Conservation (phyloP, 2,329 filamentous ascomycete species). For the Tolypocladium ophioglossoides region DNA sequence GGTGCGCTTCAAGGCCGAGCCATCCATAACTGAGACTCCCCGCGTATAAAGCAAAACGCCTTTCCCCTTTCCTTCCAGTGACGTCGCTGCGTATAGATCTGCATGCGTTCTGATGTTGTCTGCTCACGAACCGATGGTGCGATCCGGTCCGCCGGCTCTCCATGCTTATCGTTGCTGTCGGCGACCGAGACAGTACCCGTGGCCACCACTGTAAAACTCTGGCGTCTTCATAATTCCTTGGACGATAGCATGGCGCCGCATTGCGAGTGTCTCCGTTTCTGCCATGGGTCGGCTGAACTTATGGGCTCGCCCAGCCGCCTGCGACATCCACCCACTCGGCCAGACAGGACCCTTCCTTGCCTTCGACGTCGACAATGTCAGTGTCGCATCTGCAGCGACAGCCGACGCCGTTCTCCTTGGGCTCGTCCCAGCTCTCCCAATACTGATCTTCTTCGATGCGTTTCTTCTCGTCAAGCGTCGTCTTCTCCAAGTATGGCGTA, state of each 20-base stretch:
- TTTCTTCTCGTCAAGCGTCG: conserved; percentile 70
- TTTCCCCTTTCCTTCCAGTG: conserved; percentile 2
- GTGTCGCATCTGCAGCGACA: conserved; percentile 96
- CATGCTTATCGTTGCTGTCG: not conserved
- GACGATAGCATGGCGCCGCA: not conserved
- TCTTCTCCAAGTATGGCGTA: conserved; percentile 71
- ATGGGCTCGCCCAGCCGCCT: conserved; percentile 69
- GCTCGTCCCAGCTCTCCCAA: conserved; percentile 79
- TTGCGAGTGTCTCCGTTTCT: not conserved
- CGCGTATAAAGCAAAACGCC: conserved; percentile 7
- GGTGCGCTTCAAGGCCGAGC: conserved; percentile 2
- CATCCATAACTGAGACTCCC: conserved; percentile 3
- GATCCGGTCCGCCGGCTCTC: not conserved
- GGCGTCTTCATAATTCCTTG: not conserved
- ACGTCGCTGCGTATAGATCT: conserved; percentile 7
- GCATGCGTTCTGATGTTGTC: not conserved
- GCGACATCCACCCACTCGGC: conserved; percentile 96
- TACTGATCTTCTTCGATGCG: conserved; percentile 90
- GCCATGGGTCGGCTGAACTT: conserved; percentile 6
- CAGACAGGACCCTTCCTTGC: conserved; percentile 91
- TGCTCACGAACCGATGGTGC: not conserved
- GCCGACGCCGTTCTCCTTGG: conserved; percentile 91
- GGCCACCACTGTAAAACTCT: not conserved
- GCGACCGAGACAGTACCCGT: not conserved
- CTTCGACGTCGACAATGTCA: conserved; percentile 94